phyloP scores from a whole-genome alignment of 257 asterid species.

The Przewalskia tangutica region DNA sequence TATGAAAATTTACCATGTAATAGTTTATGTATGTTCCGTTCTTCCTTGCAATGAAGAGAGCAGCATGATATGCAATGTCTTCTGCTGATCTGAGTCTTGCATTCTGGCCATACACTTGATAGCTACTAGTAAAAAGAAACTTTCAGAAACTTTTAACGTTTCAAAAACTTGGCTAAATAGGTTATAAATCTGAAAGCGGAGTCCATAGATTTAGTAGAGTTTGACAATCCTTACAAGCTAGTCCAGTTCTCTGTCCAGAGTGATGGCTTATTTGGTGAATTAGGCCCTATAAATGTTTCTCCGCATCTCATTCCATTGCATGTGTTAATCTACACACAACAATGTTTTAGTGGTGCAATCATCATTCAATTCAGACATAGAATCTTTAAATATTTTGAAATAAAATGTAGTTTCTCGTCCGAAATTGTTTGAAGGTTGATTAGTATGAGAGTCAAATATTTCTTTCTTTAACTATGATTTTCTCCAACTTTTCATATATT shows the following conservation, averaged over 20 bases:
- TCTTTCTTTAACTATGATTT: too few relatives aligned
- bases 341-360: background rate
- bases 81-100: slow-evolving; percentile 39
- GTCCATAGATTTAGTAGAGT: background rate
- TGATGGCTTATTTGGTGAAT: slow-evolving; percentile 85
- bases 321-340: slow-evolving; percentile 57
- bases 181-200: background rate
- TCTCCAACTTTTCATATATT: too few relatives aligned
- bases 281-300: slow-evolving; percentile 77
- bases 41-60: slow-evolving; percentile 60
- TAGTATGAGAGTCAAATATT: too few relatives aligned
- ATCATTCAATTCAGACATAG: background rate
- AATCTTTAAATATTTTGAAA: too few relatives aligned
- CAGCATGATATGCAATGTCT: slow-evolving; percentile 62
- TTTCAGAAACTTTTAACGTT: background rate
- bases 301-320: slow-evolving; percentile 81
- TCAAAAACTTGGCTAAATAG: too few relatives aligned
- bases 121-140: slow-evolving; percentile 23
- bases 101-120: slow-evolving; percentile 50
- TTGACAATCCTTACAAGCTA: slow-evolving; percentile 47
- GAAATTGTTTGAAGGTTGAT: too few relatives aligned
- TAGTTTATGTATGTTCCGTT: slow-evolving; percentile 81
- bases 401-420: too few relatives aligned
- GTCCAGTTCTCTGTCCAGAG: slow-evolving; percentile 98
- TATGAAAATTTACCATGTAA: slow-evolving; percentile 50